Evolutionary conservation across 768 basidiomycete genomes (phyloP).

Genomic region (Solioccasus polychromus): DNA sequence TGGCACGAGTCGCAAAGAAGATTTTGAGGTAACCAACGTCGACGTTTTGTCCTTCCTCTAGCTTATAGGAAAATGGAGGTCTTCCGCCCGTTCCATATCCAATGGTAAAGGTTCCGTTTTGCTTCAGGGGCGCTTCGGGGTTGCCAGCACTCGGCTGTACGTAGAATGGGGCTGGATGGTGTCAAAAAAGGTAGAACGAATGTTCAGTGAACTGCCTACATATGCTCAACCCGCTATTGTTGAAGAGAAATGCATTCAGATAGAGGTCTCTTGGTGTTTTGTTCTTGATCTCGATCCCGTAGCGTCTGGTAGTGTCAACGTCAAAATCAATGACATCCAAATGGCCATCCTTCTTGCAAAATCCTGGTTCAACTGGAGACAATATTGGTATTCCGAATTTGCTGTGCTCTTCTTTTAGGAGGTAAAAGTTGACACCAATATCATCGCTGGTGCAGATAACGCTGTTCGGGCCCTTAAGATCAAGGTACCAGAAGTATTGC

Average conservation of each 20-base stretch:
- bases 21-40: conserved; percentile 46
- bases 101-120: conserved; percentile 24
- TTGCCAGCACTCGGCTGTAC: neutral
- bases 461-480: conserved; percentile 1
- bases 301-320: conserved; percentile 20
- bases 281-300: conserved; percentile 39
- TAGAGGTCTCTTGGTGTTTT: conserved; percentile 33
- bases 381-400: conserved; percentile 4
- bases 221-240: conserved; percentile 38
- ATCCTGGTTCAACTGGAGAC: neutral
- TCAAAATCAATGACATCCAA: conserved; percentile 17
- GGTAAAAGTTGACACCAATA: conserved; percentile 14
- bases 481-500: conserved; percentile 23
- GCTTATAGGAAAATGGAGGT: conserved; percentile 30
- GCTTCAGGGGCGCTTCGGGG: conserved; percentile 8
- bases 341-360: conserved; percentile 1
- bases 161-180: conserved; percentile 8
- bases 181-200: no score
- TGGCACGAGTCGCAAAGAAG: conserved; percentile 37
- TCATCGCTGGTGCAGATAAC: neutral
- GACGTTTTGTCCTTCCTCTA: conserved; percentile 28
- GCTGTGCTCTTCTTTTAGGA: neutral
- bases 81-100: conserved; percentile 41
- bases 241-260: conserved; percentile 42
- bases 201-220: no score